Evolutionary conservation across 140 eudicot species (phyloP).

Genomic region (Ambrosia hybrid): DNA sequence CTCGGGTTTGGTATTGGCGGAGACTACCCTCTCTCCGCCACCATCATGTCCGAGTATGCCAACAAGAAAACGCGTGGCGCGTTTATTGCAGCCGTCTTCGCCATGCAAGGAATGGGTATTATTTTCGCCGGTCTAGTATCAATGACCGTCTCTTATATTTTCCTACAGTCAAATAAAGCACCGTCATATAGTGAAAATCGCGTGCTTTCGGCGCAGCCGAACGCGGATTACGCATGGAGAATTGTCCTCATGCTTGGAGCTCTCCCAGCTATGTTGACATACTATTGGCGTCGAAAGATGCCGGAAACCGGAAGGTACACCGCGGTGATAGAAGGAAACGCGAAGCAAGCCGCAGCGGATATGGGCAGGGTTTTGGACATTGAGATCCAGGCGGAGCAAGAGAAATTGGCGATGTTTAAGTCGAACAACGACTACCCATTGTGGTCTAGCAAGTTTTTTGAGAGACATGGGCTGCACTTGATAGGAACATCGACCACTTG

Average conservation of each 20-base stretch:
- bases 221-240: constrained; percentile 62
- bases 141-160: constrained; percentile 42
- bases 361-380: constrained; percentile 64
- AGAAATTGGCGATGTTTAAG: constrained; percentile 43
- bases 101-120: constrained; percentile 74
- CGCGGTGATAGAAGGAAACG: constrained; percentile 52
- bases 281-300: constrained; percentile 71
- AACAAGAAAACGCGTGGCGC: constrained; percentile 60
- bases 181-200: neutral
- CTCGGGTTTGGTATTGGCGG: constrained; percentile 75
- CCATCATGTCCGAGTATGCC: constrained; percentile 75
- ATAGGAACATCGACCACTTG: constrained; percentile 59
- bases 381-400: constrained; percentile 51
- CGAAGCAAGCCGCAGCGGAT: constrained; percentile 64
- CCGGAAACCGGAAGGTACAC: constrained; percentile 74
- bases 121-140: constrained; percentile 62
- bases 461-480: constrained; percentile 54
- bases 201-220: constrained; percentile 40
- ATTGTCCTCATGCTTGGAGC: constrained; percentile 69
- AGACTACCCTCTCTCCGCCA: constrained; percentile 73
- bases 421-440: constrained; percentile 47
- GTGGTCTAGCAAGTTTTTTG: constrained; percentile 37
- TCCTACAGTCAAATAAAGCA: constrained; percentile 19
- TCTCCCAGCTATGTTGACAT: constrained; percentile 56
- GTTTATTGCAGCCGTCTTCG: constrained; percentile 65